phyloP scores from a whole-genome alignment of 2,329 filamentous ascomycete genomes.

The Dactylellina parvicollis region DNA sequence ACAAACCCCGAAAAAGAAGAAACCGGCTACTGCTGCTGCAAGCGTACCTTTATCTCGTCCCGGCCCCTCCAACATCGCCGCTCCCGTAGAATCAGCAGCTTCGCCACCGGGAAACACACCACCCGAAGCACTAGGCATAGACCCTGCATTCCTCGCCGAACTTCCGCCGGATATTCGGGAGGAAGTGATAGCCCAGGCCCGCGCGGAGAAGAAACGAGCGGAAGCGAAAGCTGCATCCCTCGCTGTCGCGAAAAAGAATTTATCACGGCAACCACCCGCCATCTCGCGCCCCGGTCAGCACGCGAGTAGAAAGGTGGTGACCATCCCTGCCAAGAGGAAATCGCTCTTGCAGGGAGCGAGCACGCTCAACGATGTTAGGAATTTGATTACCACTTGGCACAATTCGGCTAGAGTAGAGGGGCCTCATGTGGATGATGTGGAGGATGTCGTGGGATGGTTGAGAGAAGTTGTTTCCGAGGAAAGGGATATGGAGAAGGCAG shows the following conservation, averaged over 20 bases:
- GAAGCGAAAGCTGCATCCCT: conserved; percentile 69
- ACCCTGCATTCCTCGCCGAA: conserved; percentile 75
- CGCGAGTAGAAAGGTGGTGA: conserved; percentile 49
- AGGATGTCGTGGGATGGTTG: conserved; percentile 78
- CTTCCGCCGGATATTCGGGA: conserved; percentile 81
- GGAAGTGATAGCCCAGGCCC: conserved; percentile 72
- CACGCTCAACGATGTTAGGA: conserved; percentile 71
- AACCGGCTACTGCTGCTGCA: conserved; percentile 66
- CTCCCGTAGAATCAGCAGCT: background rate
- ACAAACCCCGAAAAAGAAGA: conserved; percentile 75
- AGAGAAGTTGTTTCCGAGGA: conserved; percentile 78
- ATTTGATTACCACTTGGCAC: conserved; percentile 81
- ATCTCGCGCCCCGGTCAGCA: conserved; percentile 1
- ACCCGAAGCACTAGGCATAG: conserved; percentile 40
- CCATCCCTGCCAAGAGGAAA: conserved; percentile 56
- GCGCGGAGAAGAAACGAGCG: conserved; percentile 51
- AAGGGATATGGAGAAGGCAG: conserved; percentile 78
- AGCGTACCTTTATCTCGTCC: conserved; percentile 69
- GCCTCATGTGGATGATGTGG: conserved; percentile 81
- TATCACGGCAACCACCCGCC: conserved; percentile 26
- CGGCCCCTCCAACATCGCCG: conserved; percentile 72
- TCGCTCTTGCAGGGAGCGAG: conserved; percentile 57
- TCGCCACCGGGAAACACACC: conserved; percentile 17
- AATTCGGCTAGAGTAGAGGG: conserved; percentile 75
- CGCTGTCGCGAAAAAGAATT: conserved; percentile 64